Evolutionary conservation across 495 filamentous ascomycete genomes (phyloP), one percentile per base, ranked within the genome.

Genomic region (Neurospora africana): DNA sequence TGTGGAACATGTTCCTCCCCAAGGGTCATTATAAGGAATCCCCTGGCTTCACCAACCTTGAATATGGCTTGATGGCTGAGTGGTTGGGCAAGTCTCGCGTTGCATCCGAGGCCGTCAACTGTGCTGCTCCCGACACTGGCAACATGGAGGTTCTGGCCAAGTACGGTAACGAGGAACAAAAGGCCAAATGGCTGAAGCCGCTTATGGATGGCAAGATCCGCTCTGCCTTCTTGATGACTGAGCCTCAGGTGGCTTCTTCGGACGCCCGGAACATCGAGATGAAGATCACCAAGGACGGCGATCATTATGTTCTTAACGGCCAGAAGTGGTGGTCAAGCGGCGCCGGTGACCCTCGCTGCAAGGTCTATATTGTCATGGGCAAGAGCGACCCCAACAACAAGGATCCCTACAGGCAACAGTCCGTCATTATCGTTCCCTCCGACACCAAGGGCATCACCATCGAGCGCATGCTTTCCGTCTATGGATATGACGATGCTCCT

Each of bases 1-100:
- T 99, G 61, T 99, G 95, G 95, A 99, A 99, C 81, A 91, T 99
- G 89, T 99, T 99, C 86, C 82, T 99, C 72, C 91, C 95, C 67
- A 95, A 92, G 83, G 93, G 89, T 75, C 94, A 98, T 83, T 98
- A 97, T 86, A 91, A 89, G 74, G 92, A 98, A 82, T 95, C 94
- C 19, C 94, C 95, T 5, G 94, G 93, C 40, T 95, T 91, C 82
- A 91, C 88, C 13, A 97, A 97, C 80, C 84, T 97, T 23, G 94
- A 97, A 80, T 97, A 97, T 77, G 94, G 92, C 4, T 81, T 97
- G 79, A 97, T 97, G 91, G 94, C 94, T 30, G 94, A 97, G 81
- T 89, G 91, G 78, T 83, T 97, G 78, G 94, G 94, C 71, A 92
- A 89, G 83, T 94, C 91, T 69, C 84, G 88, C 77, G 79, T 89